phyloP scores from a whole-genome alignment of 805 yeast genomes.

The Barnettozyma populi region DNA sequence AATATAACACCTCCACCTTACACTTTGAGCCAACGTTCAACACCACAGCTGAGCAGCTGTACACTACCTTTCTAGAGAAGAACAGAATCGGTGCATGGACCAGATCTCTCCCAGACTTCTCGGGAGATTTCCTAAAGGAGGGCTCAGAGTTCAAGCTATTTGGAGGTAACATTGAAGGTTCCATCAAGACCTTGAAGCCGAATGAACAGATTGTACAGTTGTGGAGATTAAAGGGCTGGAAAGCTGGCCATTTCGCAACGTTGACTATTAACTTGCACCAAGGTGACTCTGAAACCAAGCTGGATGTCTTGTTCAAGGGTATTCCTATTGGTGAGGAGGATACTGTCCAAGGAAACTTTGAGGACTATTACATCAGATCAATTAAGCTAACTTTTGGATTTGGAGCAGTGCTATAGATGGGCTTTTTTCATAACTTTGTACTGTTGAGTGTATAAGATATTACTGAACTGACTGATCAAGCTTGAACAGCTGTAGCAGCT shows the following conservation, averaged over 20 bases:
- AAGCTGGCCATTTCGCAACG: constrained; percentile 70
- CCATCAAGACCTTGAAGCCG: constrained; percentile 52
- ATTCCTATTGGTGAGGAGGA: constrained; percentile 96
- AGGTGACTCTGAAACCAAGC: constrained; percentile 78
- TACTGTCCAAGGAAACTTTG: constrained; percentile 75
- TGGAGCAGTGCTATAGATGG: constrained; percentile 77
- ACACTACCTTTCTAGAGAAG: constrained; percentile 68
- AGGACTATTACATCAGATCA: constrained; percentile 82
- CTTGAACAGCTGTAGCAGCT: no score
- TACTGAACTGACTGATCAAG: no score
- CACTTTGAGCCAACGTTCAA: constrained; percentile 76
- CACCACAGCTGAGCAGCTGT: constrained; percentile 84
- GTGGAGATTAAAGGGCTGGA: constrained; percentile 93
- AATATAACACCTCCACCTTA: constrained; percentile 75
- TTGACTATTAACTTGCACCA: constrained; percentile 63
- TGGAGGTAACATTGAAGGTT: constrained; percentile 83
- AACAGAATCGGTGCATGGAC: constrained; percentile 88
- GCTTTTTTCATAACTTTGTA: not conserved
- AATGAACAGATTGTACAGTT: constrained; percentile 58
- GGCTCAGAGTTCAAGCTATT: constrained; percentile 67
- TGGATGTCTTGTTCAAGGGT: constrained; percentile 76
- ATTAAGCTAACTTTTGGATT: constrained; percentile 92
- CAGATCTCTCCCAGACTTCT: constrained; percentile 57
- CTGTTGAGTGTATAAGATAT: not conserved
- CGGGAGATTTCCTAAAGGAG: constrained; percentile 38